Conservation (phyloP, 768 basidiomycete genomes). For the Pisolithus microcarpus region DNA sequence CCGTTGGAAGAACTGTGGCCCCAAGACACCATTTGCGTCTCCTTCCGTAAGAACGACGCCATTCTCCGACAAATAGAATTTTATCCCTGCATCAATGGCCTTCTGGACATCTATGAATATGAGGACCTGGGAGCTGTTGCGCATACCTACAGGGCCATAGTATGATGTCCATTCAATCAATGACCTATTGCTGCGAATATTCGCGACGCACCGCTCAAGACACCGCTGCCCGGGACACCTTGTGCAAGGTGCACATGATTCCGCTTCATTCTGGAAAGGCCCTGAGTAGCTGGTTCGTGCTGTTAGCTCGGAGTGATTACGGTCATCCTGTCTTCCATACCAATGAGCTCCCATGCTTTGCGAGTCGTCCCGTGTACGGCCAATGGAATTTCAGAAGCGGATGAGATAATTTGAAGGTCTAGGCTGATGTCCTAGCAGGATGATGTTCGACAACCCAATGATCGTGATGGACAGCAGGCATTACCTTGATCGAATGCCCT, state of each 20-base stretch:
- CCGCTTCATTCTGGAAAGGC: slow-evolving; percentile 77
- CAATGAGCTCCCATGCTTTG: slow-evolving; percentile 63
- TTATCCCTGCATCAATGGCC: slow-evolving; percentile 60
- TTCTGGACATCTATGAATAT: slow-evolving; percentile 75
- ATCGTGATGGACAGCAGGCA: slow-evolving; percentile 6
- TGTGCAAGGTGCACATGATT: slow-evolving; percentile 94
- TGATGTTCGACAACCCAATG: not conserved
- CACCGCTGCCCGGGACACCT: slow-evolving; percentile 54
- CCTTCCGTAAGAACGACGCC: slow-evolving; percentile 87
- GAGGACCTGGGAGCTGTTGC: slow-evolving; percentile 66
- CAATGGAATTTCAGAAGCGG: slow-evolving; percentile 59
- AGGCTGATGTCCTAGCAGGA: slow-evolving; percentile 53
- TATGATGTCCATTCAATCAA: not conserved
- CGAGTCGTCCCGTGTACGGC: slow-evolving; percentile 79
- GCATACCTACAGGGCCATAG: slow-evolving; percentile 56
- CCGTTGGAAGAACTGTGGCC: slow-evolving; percentile 56
- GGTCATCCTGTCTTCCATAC: slow-evolving; percentile 30
- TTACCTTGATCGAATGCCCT: slow-evolving; percentile 78
- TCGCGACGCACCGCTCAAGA: slow-evolving; percentile 64
- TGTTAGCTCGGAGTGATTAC: not conserved
- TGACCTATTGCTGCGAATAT: not conserved
- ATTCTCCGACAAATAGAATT: slow-evolving; percentile 76
- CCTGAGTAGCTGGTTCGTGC: slow-evolving; percentile 45
- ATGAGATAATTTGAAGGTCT: slow-evolving; percentile 53
- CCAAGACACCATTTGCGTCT: slow-evolving; percentile 52